These are phyloP conservation scores for Scenedesmus sp. DNA, from an alignment of 163 green algal genomes.

Conservation along the genomic window DNA sequence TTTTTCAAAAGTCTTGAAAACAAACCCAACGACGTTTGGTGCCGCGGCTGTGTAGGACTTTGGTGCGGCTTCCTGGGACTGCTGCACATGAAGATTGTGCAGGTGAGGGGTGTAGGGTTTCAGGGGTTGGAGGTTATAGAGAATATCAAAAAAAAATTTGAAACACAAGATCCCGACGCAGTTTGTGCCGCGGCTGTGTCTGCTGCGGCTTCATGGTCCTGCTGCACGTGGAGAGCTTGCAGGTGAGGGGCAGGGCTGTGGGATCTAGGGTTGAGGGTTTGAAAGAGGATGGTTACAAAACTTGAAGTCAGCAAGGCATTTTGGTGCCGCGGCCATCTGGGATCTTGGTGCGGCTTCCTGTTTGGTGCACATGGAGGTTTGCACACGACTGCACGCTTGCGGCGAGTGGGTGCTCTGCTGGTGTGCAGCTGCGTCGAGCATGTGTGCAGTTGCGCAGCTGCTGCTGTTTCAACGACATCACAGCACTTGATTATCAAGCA, in stretches of 20 bases:
- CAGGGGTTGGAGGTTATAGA: no score
- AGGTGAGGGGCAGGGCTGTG: constrained; percentile 67
- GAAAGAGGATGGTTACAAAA: no score
- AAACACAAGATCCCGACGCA: no score
- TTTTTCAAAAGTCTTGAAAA: no score
- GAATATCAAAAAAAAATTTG: no score
- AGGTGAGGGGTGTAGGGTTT: constrained; percentile 67
- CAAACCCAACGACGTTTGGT: no score
- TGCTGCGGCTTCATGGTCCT: constrained; percentile 95
- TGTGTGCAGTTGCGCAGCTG: neutral
- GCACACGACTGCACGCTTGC: neutral
- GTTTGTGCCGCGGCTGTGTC: no score
- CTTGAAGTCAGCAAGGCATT: no score
- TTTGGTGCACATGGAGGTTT: constrained; percentile 98
- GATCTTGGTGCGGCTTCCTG: constrained; percentile 91
- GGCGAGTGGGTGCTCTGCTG: neutral
- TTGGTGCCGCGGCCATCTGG: no score
- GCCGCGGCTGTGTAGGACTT: no score
- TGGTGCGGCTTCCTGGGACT: constrained; percentile 95
- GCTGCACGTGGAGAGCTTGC: constrained; percentile 98
- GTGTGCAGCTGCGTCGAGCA: neutral
- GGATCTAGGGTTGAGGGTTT: no score
- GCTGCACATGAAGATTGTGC: constrained; percentile 99
- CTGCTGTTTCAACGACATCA: neutral
- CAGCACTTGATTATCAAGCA: neutral